Percentiles rank a stretch among this genome's conserved stretches.
Conservation (phyloP, 2,329 filamentous ascomycete genomes). For the Seiridium unicorne region DNA sequence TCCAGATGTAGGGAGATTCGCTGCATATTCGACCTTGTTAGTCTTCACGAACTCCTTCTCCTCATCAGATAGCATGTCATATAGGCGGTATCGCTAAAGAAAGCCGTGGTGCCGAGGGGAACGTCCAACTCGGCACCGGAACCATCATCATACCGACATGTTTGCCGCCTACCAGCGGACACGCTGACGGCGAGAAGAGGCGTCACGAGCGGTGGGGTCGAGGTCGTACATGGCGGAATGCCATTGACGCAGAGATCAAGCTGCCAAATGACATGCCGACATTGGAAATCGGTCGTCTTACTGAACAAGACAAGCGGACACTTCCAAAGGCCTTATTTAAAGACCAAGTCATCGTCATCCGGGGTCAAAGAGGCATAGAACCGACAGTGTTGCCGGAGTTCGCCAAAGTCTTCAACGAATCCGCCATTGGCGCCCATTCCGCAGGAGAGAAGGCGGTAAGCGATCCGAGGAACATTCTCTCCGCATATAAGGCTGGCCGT, state of each 20-base stretch:
- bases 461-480: background rate
- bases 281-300: background rate
- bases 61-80: constrained; percentile 59
- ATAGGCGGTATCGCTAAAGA: constrained; percentile 70
- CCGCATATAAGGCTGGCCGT: constrained; percentile 1
- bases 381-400: background rate
- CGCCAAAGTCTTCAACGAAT: constrained; percentile 2
- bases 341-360: background rate
- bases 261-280: background rate
- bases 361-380: background rate
- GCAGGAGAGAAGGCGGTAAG: constrained; percentile 3
- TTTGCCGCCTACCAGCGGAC: constrained; percentile 63
- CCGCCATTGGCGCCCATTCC: background rate
- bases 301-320: background rate
- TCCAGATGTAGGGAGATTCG: constrained; percentile 83
- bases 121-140: constrained; percentile 64
- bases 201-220: constrained; percentile 70
- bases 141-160: constrained; percentile 70
- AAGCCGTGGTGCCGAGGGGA: constrained; percentile 73
- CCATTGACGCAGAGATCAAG: background rate
- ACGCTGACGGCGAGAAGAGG: constrained; percentile 73
- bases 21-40: constrained; percentile 70
- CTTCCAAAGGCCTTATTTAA: background rate
- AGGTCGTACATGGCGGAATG: constrained; percentile 74
- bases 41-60: constrained; percentile 67